Evolutionary conservation across 2,329 filamentous ascomycete species (phyloP).

Genomic region (Fusarium sp.): DNA sequence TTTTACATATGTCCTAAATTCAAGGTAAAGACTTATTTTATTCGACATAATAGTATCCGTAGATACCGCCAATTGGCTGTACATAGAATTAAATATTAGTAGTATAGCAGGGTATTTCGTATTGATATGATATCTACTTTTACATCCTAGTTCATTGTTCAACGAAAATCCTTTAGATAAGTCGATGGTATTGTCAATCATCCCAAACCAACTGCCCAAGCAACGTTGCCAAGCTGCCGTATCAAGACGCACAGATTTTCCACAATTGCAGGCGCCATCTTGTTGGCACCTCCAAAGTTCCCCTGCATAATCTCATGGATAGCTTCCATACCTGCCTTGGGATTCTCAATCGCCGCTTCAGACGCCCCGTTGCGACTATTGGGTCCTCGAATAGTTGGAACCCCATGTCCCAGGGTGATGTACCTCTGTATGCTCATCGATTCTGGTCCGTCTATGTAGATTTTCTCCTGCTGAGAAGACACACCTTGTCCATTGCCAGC

Average conservation of each 20-base stretch:
- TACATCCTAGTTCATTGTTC: neutral
- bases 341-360: conserved; percentile 64
- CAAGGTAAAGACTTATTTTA: neutral
- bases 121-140: neutral
- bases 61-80: too few species aligned
- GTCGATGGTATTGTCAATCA: conserved; percentile 20
- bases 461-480: conserved; percentile 52
- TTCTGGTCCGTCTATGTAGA: conserved; percentile 69
- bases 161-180: neutral
- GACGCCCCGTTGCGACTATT: conserved; percentile 44
- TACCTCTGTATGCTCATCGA: conserved; percentile 67
- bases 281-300: conserved; percentile 61
- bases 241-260: conserved; percentile 75
- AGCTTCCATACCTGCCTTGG: conserved; percentile 68
- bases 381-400: conserved; percentile 61
- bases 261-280: conserved; percentile 69
- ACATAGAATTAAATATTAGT: neutral
- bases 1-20: neutral
- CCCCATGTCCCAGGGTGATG: conserved; percentile 65
- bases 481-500: conserved; percentile 53
- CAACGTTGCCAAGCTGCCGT: conserved; percentile 67
- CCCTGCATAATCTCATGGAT: conserved; percentile 66
- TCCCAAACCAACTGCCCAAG: conserved; percentile 54
- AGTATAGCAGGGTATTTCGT: neutral
- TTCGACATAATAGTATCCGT: too few species aligned